phyloP scores from a whole-genome alignment of 1,139 yeast genomes.

The Casaregolazyma suthepensis region DNA sequence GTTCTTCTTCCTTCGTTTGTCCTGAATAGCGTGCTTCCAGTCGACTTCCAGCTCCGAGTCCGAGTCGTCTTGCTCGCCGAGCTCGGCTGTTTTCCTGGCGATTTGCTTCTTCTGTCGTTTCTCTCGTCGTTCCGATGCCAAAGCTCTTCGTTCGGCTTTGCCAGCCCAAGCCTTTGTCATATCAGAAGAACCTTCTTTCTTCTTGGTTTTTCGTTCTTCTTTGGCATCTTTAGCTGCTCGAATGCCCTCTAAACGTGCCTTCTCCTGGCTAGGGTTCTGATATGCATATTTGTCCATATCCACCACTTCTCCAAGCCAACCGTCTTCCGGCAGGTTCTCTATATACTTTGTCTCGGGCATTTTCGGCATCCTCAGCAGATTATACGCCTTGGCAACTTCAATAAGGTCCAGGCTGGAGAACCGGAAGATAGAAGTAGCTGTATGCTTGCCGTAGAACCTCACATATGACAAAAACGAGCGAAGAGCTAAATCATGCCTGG shows the following conservation, averaged over 20 bases:
- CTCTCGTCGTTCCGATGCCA: slow-evolving; percentile 55
- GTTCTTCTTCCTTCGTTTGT: slow-evolving; percentile 48
- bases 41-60: slow-evolving; percentile 60
- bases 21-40: slow-evolving; percentile 80
- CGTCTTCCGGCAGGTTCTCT: slow-evolving; percentile 40
- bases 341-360: slow-evolving; percentile 83
- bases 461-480: slow-evolving; percentile 79
- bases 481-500: slow-evolving; percentile 73
- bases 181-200: slow-evolving; percentile 38
- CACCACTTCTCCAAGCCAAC: slow-evolving; percentile 60
- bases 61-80: slow-evolving; percentile 32
- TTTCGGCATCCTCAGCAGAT: slow-evolving; percentile 75
- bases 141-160: slow-evolving; percentile 57
- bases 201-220: slow-evolving; percentile 40
- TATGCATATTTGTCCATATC: slow-evolving; percentile 64
- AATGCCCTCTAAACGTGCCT: slow-evolving; percentile 52
- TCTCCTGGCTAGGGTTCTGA: slow-evolving; percentile 59
- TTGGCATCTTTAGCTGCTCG: slow-evolving; percentile 46
- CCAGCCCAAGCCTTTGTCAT: slow-evolving; percentile 78
- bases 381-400: slow-evolving; percentile 69
- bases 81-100: slow-evolving; percentile 40
- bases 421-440: slow-evolving; percentile 88
- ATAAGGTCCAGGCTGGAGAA: slow-evolving; percentile 63
- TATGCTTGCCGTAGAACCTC: slow-evolving; percentile 78
- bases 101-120: slow-evolving; percentile 58